Conservation (phyloP, 2,329 filamentous ascomycete genomes). For the Zasmidium citrigriseum region DNA sequence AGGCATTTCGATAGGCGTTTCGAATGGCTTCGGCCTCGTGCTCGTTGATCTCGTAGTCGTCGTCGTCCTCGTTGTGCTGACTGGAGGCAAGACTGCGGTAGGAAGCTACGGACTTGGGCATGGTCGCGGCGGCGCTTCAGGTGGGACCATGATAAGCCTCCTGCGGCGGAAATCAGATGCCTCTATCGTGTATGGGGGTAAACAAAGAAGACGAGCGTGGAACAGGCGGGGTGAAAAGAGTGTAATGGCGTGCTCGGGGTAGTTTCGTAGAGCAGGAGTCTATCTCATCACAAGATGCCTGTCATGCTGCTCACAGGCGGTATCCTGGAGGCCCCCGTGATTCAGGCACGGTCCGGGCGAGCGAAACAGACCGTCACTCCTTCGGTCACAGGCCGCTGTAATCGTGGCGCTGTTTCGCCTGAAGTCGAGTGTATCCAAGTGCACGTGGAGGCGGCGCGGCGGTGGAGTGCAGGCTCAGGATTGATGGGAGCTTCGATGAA, state of each 20-base stretch:
- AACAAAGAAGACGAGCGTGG: not conserved
- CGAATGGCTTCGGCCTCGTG: constrained; percentile 34
- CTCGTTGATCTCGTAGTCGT: constrained; percentile 33
- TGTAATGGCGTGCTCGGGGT: not conserved
- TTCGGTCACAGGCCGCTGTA: not conserved
- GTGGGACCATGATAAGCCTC: not conserved
- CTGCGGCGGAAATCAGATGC: not conserved
- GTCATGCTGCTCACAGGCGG: not conserved
- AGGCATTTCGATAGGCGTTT: constrained; percentile 35
- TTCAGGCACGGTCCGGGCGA: not conserved
- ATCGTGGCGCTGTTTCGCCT: not conserved
- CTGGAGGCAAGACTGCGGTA: constrained; percentile 32
- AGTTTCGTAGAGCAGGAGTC: not conserved
- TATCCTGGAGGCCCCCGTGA: not conserved
- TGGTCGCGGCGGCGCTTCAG: constrained; percentile 16
- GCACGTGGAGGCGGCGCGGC: no score
- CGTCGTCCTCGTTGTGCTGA: constrained; percentile 34
- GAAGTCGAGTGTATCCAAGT: no score
- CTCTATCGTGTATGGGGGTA: not conserved
- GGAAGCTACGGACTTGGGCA: constrained; percentile 38
- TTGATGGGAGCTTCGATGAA: no score
- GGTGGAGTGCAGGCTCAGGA: no score
- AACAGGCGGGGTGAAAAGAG: not conserved
- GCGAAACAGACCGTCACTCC: not conserved
- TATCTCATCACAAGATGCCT: not conserved